phyloP scores from a whole-genome alignment of 371 early-diverging fungal species.

The Mucor racemosus region DNA sequence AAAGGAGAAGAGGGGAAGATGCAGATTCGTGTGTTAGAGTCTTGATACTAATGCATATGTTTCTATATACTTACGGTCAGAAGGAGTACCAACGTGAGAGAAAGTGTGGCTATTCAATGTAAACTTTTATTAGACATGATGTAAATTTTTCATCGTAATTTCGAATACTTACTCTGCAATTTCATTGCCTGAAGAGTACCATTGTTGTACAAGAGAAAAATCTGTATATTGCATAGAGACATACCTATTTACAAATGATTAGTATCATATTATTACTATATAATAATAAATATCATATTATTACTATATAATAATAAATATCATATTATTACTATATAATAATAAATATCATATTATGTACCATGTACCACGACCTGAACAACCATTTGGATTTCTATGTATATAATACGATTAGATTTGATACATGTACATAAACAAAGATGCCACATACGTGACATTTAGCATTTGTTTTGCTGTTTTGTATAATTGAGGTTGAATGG shows the following conservation, averaged over 20 bases:
- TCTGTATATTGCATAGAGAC: constrained; percentile 69
- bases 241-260: constrained; percentile 41
- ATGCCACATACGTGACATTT: constrained; percentile 38
- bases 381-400: constrained; percentile 63
- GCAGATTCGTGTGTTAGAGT: neutral
- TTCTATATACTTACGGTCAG: constrained; percentile 15
- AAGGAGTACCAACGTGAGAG: constrained; percentile 59
- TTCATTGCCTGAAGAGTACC: constrained; percentile 75
- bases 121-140: neutral
- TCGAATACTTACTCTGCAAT: constrained; percentile 53
- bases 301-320: too few species aligned
- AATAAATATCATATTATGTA: neutral
- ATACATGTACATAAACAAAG: neutral
- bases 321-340: too few species aligned
- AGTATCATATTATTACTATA: too few species aligned
- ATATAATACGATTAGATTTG: neutral
- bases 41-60: neutral
- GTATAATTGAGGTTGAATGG: constrained; percentile 57
- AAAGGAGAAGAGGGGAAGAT: neutral
- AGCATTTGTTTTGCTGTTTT: constrained; percentile 43
- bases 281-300: too few species aligned
- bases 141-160: neutral
- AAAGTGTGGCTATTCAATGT: constrained; percentile 57
- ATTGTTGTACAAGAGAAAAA: constrained; percentile 66
- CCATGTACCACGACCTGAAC: constrained; percentile 54